Percentiles rank a stretch among this genome's conserved stretches.
Conservation (phyloP, 1,284 basidiomycete genomes). For the Pholiota adiposa region DNA sequence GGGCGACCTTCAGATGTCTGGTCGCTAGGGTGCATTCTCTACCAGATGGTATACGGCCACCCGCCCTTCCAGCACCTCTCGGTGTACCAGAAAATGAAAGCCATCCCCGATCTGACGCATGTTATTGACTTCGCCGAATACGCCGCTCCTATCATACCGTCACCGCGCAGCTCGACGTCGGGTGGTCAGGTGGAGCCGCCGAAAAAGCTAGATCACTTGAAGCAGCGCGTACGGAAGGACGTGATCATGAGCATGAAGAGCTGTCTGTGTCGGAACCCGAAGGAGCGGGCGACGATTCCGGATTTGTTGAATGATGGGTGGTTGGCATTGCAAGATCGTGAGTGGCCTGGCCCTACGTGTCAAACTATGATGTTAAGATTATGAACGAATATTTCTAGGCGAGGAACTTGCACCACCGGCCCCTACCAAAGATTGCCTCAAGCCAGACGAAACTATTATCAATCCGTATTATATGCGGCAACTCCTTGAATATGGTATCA, state of each 20-base stretch:
- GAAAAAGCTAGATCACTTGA: conserved; percentile 64
- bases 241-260: conserved; percentile 77
- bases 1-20: conserved; percentile 93
- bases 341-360: too few relatives aligned
- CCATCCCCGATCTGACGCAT: conserved; percentile 77
- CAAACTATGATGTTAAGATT: too few relatives aligned
- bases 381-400: conserved; percentile 4
- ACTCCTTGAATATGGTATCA: conserved; percentile 67
- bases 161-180: conserved; percentile 31
- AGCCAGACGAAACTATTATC: conserved; percentile 67
- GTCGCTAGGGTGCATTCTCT: conserved; percentile 97
- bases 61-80: conserved; percentile 90
- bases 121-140: conserved; percentile 78
- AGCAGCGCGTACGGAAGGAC: conserved; percentile 65
- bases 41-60: conserved; percentile 96
- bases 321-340: conserved; percentile 59
- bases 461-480: conserved; percentile 78
- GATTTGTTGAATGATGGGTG: conserved; percentile 70
- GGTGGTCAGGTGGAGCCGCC: conserved; percentile 41
- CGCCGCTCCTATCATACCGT: conserved; percentile 56
- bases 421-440: conserved; percentile 28
- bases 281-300: conserved; percentile 83
- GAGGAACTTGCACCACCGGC: conserved; percentile 17
- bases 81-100: conserved; percentile 86
- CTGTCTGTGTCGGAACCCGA: conserved; percentile 75